These are phyloP conservation scores for Pseudonitzschia multiseries DNA, from an alignment of 108 stramenopile genomes.

Conservation along the genomic window DNA sequence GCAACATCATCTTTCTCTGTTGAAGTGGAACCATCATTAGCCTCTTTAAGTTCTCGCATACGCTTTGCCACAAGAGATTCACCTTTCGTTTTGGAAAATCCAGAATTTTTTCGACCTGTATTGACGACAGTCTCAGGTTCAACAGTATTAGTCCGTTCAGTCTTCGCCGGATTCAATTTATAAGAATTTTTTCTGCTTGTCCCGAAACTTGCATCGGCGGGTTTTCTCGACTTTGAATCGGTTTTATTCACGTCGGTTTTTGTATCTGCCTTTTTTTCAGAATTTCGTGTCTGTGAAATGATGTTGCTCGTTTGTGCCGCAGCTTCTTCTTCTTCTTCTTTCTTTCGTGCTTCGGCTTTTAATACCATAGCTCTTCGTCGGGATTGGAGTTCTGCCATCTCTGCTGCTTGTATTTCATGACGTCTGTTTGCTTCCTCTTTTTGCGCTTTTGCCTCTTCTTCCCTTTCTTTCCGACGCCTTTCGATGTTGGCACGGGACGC, in stretches of 20 bases:
- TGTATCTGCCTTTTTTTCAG: not conserved
- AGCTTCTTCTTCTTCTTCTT: not conserved
- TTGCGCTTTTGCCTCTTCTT: not conserved
- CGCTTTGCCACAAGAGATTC: conserved; percentile 5
- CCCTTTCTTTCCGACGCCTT: conserved; percentile 17
- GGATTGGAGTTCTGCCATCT: conserved; percentile 11
- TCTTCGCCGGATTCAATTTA: not conserved
- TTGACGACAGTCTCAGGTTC: not conserved
- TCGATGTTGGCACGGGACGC: conserved; percentile 1
- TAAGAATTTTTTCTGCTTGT: not conserved
- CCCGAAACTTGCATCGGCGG: too few relatives aligned
- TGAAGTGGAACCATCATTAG: not conserved
- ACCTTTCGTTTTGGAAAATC: not conserved
- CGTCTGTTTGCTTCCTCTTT: conserved; percentile 11
- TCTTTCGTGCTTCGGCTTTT: conserved; percentile 5
- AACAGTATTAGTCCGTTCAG: not conserved
- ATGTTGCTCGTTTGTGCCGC: not conserved
- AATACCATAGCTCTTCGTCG: conserved; percentile 6
- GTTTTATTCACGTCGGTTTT: not conserved
- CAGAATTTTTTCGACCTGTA: not conserved
- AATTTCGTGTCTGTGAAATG: too few relatives aligned
- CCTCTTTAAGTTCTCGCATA: not conserved
- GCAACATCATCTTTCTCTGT: not conserved
- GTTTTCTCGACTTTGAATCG: not conserved
- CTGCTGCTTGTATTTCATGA: conserved; percentile 6